Evolutionary conservation across 2,329 filamentous ascomycete species (phyloP).

Genomic region (Alternaria solani): DNA sequence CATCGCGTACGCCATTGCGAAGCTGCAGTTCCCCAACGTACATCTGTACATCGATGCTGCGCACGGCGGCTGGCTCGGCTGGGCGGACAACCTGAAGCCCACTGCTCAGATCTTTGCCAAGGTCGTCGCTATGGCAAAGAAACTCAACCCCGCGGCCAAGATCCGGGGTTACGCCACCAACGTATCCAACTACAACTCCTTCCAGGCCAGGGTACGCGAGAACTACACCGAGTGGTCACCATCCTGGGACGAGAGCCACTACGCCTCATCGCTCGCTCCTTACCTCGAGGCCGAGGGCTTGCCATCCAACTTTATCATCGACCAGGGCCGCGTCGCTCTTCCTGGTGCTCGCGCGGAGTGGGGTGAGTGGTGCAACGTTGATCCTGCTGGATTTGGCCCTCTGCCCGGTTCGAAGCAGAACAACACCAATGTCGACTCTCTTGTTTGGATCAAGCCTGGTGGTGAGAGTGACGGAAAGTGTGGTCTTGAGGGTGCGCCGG

Average conservation of each 20-base stretch:
- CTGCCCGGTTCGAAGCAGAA: constrained; percentile 27
- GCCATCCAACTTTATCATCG: constrained; percentile 39
- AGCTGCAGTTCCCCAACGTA: constrained; percentile 39
- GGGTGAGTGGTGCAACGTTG: constrained; percentile 44
- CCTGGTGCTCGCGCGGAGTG: constrained; percentile 35
- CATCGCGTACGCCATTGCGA: constrained; percentile 41
- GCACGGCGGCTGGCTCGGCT: constrained; percentile 42
- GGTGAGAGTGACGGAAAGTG: constrained; percentile 40
- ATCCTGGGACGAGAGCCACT: constrained; percentile 38
- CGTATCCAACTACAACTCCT: constrained; percentile 41
- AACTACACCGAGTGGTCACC: constrained; percentile 38
- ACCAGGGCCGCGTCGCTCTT: constrained; percentile 37
- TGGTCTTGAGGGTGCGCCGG: constrained; percentile 36
- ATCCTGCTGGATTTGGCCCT: constrained; percentile 32
- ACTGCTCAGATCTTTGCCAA: constrained; percentile 36
- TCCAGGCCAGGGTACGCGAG: constrained; percentile 33
- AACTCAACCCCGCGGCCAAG: constrained; percentile 30
- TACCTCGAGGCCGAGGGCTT: constrained; percentile 35
- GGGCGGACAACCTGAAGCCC: constrained; percentile 40
- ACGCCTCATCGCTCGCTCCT: constrained; percentile 29
- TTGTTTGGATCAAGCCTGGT: constrained; percentile 45
- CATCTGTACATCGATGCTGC: constrained; percentile 42
- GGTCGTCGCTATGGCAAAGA: constrained; percentile 36
- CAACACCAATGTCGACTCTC: constrained; percentile 36
- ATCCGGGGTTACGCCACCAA: constrained; percentile 40